These are phyloP conservation scores for Aspergillus cejpii DNA, from an alignment of 2,329 filamentous ascomycete genomes.

Conservation along the genomic window DNA sequence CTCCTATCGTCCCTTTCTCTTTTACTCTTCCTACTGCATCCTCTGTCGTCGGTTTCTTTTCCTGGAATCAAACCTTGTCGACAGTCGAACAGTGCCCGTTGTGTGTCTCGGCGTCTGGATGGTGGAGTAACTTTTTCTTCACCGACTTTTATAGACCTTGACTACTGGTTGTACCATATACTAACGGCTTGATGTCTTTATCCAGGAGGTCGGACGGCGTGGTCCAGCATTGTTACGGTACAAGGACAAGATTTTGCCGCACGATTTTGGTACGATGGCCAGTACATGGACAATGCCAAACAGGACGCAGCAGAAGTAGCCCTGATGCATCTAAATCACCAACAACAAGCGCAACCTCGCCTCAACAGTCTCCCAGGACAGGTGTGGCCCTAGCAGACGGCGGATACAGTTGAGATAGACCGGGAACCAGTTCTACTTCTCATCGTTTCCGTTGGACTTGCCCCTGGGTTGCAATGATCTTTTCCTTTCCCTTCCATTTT, in stretches of 20 bases:
- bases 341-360: slow-evolving; percentile 13
- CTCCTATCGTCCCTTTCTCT: slow-evolving; percentile 13
- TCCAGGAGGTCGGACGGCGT: slow-evolving; percentile 79
- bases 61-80: slow-evolving; percentile 10
- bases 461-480: neutral
- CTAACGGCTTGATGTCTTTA: slow-evolving; percentile 19
- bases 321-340: slow-evolving; percentile 28
- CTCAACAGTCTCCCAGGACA: slow-evolving; percentile 17
- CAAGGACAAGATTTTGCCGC: slow-evolving; percentile 60
- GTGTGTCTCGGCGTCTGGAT: slow-evolving; percentile 18
- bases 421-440: neutral
- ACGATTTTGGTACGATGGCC: slow-evolving; percentile 85
- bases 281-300: slow-evolving; percentile 77
- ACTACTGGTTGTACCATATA: slow-evolving; percentile 17
- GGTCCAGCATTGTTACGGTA: slow-evolving; percentile 76
- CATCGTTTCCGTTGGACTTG: neutral
- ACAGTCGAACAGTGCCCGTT: slow-evolving; percentile 7
- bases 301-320: slow-evolving; percentile 89
- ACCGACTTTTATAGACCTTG: slow-evolving; percentile 31
- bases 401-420: slow-evolving; percentile 9
- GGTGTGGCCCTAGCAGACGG: slow-evolving; percentile 15
- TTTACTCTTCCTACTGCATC: neutral
- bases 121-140: slow-evolving; percentile 27
- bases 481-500: neutral
- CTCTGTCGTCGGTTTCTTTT: neutral